Percentiles rank a stretch among this genome's conserved stretches.
These are phyloP conservation scores for Geotrichum candidum DNA, from an alignment of 1,139 yeast genomes.

Conservation along the genomic window DNA sequence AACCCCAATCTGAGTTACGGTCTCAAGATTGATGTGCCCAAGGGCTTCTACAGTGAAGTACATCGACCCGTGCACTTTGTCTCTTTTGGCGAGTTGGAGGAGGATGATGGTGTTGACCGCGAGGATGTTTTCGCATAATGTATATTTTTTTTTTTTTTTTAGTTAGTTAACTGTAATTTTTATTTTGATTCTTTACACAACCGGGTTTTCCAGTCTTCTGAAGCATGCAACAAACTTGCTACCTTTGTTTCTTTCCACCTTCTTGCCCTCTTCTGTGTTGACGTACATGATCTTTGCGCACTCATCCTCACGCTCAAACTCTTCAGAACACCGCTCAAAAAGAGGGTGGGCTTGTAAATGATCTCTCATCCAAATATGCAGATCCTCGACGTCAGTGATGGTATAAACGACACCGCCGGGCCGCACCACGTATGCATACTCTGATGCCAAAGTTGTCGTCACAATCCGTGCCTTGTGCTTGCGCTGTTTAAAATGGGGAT, in stretches of 20 bases:
- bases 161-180: not conserved
- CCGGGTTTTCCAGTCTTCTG: conserved; percentile 29
- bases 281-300: conserved; percentile 85
- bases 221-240: conserved; percentile 84
- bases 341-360: conserved; percentile 88
- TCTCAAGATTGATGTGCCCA: conserved; percentile 71
- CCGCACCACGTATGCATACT: conserved; percentile 82
- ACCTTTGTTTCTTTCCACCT: conserved; percentile 87
- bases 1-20: conserved; percentile 53
- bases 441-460: conserved; percentile 80
- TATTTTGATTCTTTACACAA: not conserved
- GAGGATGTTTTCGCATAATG: conserved; percentile 62
- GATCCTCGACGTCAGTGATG: conserved; percentile 89
- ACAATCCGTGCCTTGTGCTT: conserved; percentile 96
- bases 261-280: conserved; percentile 96
- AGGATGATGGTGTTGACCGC: conserved; percentile 51
- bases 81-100: conserved; percentile 64
- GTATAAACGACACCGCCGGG: conserved; percentile 90
- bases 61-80: conserved; percentile 89
- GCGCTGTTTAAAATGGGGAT: conserved; percentile 95
- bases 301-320: conserved; percentile 72
- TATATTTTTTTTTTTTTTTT: not conserved
- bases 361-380: conserved; percentile 93
- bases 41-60: conserved; percentile 72
- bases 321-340: conserved; percentile 70